Conservation (phyloP, 1,284 basidiomycete genomes). For the Puccinia hordei region DNA sequence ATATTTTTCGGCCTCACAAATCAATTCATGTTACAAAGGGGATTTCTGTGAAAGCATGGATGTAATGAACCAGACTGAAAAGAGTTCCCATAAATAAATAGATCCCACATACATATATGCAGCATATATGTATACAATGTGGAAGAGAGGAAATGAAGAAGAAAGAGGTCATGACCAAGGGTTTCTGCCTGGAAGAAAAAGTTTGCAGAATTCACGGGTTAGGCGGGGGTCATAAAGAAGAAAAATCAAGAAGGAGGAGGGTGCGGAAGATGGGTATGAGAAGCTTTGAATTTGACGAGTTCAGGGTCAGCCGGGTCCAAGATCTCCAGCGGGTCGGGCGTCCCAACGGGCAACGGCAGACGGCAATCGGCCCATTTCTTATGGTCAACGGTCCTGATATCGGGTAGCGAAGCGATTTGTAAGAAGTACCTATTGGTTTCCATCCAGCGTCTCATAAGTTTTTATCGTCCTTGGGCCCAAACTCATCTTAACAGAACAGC, state of each 20-base stretch:
- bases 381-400: constrained; percentile 37
- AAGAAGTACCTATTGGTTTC: constrained; percentile 31
- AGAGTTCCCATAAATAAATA: too few species aligned
- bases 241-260: constrained; percentile 15
- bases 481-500: not conserved
- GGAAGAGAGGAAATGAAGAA: not conserved
- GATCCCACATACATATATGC: too few species aligned
- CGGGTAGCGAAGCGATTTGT: constrained; percentile 28
- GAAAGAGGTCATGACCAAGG: not conserved
- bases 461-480: not conserved
- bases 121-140: too few species aligned
- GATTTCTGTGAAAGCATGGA: too few species aligned
- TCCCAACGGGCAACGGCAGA: constrained; percentile 22
- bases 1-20: too few species aligned
- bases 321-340: constrained; percentile 27
- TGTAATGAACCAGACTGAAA: too few species aligned
- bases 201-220: not conserved
- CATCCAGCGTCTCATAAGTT: not conserved
- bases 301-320: constrained; percentile 38
- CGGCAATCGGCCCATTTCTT: constrained; percentile 46
- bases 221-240: not conserved
- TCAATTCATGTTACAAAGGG: too few species aligned
- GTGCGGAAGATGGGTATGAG: not conserved
- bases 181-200: not conserved
- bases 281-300: constrained; percentile 28